These are phyloP conservation scores for Hirsutella thompsonii DNA, from an alignment of 2,329 filamentous ascomycete species.

Conservation along the genomic window DNA sequence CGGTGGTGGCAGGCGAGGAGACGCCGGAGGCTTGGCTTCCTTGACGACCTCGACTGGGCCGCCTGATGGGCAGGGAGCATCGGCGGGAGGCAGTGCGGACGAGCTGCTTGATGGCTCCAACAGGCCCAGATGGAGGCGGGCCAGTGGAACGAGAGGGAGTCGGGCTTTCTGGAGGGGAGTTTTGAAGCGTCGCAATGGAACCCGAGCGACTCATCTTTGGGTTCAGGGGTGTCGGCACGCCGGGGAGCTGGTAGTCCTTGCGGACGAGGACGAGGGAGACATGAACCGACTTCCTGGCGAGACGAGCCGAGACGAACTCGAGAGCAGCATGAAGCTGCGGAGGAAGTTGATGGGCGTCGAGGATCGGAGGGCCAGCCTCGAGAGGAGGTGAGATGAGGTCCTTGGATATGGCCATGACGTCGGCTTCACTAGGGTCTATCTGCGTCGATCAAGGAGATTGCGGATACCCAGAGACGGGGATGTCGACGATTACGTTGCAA, in stretches of 20 bases:
- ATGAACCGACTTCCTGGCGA: constrained; percentile 41
- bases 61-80: constrained; percentile 3
- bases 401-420: constrained; percentile 32
- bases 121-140: constrained; percentile 11
- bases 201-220: constrained; percentile 2
- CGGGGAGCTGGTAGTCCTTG: constrained; percentile 42
- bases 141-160: not conserved
- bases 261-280: constrained; percentile 45
- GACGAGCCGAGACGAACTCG: constrained; percentile 42
- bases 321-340: constrained; percentile 39
- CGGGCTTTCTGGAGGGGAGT: constrained; percentile 1
- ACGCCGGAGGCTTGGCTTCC: not conserved
- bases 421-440: not conserved
- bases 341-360: constrained; percentile 45
- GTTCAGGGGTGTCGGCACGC: constrained; percentile 11
- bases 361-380: constrained; percentile 47
- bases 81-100: constrained; percentile 13
- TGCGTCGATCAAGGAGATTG: too few species aligned
- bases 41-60: not conserved
- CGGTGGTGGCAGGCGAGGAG: not conserved
- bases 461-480: too few species aligned
- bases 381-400: constrained; percentile 48
- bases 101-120: constrained; percentile 19
- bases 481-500: too few species aligned
- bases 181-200: not conserved